These are phyloP conservation scores for Saccharomyces paradoxus DNA, from an alignment of 805 yeast genomes.

Conservation along the genomic window DNA sequence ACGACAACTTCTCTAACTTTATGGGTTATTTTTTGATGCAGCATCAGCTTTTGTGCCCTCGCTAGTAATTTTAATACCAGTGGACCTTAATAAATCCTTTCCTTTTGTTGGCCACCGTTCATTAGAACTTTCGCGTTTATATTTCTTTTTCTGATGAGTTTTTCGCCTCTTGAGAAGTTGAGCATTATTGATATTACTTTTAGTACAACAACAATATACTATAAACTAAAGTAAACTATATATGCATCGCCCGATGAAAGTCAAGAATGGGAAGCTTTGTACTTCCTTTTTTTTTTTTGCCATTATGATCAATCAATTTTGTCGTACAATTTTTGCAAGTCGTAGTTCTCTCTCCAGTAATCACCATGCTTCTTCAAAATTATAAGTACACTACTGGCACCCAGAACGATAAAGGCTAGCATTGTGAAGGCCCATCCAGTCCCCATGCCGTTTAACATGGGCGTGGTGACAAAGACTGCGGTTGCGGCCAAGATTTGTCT, in stretches of 20 bases:
- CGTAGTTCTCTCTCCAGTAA: conserved; percentile 56
- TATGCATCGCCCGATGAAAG: background rate
- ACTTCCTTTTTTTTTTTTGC: background rate
- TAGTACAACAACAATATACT: background rate
- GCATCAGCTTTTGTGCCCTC: background rate
- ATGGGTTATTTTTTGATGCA: background rate
- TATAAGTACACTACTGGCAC: conserved; percentile 36
- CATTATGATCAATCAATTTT: conserved; percentile 17
- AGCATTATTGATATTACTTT: background rate
- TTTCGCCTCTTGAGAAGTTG: background rate
- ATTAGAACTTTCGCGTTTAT: background rate
- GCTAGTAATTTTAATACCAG: background rate
- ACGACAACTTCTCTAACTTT: background rate
- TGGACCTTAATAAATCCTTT: background rate
- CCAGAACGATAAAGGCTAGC: conserved; percentile 48
- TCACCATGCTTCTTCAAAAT: conserved; percentile 49
- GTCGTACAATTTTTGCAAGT: conserved; percentile 50
- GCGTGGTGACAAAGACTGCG: conserved; percentile 69
- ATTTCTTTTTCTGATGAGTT: background rate
- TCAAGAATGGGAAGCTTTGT: background rate
- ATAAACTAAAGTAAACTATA: background rate
- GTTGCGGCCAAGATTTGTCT: conserved; percentile 68
- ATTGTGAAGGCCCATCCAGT: conserved; percentile 64
- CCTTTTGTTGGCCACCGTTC: background rate
- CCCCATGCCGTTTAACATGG: conserved; percentile 58